A percentile compares a stretch with the other conserved stretches of the same genome.
These are phyloP conservation scores for Entrophospora sp. DNA, from an alignment of 192 early-diverging fungal species.

Conservation along the genomic window DNA sequence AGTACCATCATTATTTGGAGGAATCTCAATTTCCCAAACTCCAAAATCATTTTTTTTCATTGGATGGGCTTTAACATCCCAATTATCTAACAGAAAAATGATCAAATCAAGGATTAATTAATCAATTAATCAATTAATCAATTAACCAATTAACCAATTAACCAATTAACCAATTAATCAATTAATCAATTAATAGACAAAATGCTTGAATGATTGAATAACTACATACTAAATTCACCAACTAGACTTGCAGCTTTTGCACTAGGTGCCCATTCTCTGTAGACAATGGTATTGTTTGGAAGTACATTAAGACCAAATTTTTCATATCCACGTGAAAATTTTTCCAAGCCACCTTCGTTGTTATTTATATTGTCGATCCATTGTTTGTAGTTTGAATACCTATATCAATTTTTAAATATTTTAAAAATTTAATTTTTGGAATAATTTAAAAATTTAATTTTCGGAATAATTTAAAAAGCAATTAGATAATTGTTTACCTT, in stretches of 20 bases:
- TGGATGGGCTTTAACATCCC: conserved; percentile 64
- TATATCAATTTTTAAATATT: conserved; percentile 1
- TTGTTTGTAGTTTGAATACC: conserved; percentile 52
- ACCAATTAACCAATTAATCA: no score
- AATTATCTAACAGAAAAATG: conserved; percentile 62
- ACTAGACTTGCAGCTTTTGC: conserved; percentile 68
- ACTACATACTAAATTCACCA: conserved; percentile 84
- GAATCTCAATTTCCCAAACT: conserved; percentile 67
- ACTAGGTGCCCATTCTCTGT: conserved; percentile 95
- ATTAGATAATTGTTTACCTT: conserved; percentile 34
- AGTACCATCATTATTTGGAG: conserved; percentile 49
- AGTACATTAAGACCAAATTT: conserved; percentile 70
- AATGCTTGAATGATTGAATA: background rate
- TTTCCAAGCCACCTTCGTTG: conserved; percentile 72
- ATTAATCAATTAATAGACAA: no score
- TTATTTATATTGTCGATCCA: conserved; percentile 63
- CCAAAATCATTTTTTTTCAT: conserved; percentile 81
- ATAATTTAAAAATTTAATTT: background rate
- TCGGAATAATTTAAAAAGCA: background rate
- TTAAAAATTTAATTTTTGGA: background rate
- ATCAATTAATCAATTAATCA: no score
- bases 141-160: no score
- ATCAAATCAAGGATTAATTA: no score
- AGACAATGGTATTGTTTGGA: conserved; percentile 51
- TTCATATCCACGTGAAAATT: conserved; percentile 76